Base-by-base conservation (phyloP, 2,329 filamentous ascomycete species). In the Hypoxylon sp. region DNA sequence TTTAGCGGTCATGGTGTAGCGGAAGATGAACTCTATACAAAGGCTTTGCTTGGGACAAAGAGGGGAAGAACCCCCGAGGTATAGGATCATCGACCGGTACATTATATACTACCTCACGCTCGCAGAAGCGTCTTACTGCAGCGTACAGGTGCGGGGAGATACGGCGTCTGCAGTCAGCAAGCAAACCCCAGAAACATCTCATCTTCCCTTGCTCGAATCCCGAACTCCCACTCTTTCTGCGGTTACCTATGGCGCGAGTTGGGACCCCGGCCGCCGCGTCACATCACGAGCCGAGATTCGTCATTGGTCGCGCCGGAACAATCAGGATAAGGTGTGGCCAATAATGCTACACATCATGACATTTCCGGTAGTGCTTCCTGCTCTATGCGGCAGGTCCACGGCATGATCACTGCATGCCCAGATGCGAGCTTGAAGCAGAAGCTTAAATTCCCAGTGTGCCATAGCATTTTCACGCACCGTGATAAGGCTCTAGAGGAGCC, bases 81-180 rank as follows among this genome's bases (percentile, higher is more conserved):
- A 57, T 64, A 44, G 60, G 54, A 69, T 59, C 66, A 46, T 57
- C 37, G 58, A 58, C 61, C 31, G 44, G 51, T 33, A 48, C 52
- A 61, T 67, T 69, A 51, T 70, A 66, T 67, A 67, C 24, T 37
- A 54, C 44, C 58, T 19, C 61, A 35, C 29, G n/a, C 48, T 59
- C 35, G 48, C 47, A 63, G 61, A 67, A 67, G 44, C 63, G 63
- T 70, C 58, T 62, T 54, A 70, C 66, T 67, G 66, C 63, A 66
- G 59, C 50, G 44, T 60, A 66, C 59, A 63, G 67, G 63, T 71
- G 67, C 69, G 67, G 69, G 66, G 69, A 63, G 63, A 53, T 53
- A 70, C 66, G 61, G 60, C 60, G 58, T 67, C 66, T 69, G 66
- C 66, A 67, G 69, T 71, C 69, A 71, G 69, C 66, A 71, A 66